Conservation (phyloP, 345 rosid genomes). For the Salix brachista region DNA sequence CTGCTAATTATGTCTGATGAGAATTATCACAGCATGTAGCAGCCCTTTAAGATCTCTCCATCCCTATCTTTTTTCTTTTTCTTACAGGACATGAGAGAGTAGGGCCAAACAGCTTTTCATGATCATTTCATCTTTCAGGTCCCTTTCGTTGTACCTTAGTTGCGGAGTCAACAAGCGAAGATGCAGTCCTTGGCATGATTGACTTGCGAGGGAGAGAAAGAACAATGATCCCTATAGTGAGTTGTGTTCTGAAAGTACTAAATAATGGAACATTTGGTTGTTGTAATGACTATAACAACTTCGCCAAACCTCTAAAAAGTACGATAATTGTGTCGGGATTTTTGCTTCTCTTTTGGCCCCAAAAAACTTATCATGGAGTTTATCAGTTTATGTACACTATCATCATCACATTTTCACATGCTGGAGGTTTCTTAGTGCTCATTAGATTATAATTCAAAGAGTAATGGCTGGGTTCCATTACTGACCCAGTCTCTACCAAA, state of each 20-base stretch:
- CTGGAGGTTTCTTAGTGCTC: slow-evolving; percentile 13
- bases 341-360: slow-evolving; percentile 19
- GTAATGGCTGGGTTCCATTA: slow-evolving; percentile 16
- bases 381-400: slow-evolving; percentile 9
- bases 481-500: slow-evolving; percentile 17
- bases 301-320: slow-evolving; percentile 24
- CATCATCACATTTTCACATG: slow-evolving; percentile 43
- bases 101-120: slow-evolving; percentile 14
- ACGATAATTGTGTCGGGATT: slow-evolving; percentile 43
- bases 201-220: slow-evolving; percentile 27
- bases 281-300: slow-evolving; percentile 30
- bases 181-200: slow-evolving; percentile 33
- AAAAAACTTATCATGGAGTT: slow-evolving; percentile 4
- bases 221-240: background rate
- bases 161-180: slow-evolving; percentile 63
- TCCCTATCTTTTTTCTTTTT: background rate
- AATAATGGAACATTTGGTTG: slow-evolving; percentile 39
- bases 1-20: slow-evolving; percentile 28
- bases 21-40: slow-evolving; percentile 10
- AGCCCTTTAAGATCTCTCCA: background rate
- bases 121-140: background rate
- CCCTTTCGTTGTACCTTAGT: slow-evolving; percentile 28
- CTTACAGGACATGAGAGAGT: background rate
- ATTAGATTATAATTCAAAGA: background rate
- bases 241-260: slow-evolving; percentile 35